Evolutionary conservation across 78 protist species (phyloP), one percentile per base, ranked within the genome.

Genomic region (Dictyostelium intermedium): DNA sequence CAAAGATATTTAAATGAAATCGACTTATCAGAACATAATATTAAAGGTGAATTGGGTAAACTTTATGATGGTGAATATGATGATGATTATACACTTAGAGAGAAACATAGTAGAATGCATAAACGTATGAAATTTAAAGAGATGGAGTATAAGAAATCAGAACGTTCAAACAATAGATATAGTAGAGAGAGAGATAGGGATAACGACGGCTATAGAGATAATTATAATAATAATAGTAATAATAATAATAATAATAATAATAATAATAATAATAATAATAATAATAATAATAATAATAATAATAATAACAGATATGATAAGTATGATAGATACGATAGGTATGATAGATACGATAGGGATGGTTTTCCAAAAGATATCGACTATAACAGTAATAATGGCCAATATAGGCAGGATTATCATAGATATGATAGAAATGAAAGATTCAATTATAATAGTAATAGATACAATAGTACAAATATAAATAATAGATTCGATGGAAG

Each of bases 401-500:
- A 77, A n/a, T 8, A 77, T 18, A 77, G 25, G 3, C 45, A 82
- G 6, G 47, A 32, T 61, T 25, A 47, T 43, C 61, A 45, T 30
- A 30, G 56, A 70, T 41, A 47, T 4, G 70, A 84, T 50, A 69
- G 41, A 13, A 47, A 47, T 30, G 66, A 72, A 47, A 69, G 82
- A 84, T 56, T 70, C 34, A 84, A 81, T 25, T 39, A 82, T 82
- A 47, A 56, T 20, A 34, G 70, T 32, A 34, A 53, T 47, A 35
- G 85, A 47, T 35, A 50, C n/a, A 20, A 39, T 20, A 32, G 73
- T 25, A 2, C 30, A 41, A 56, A 56, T 82, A 56, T 41, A 32
- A 82, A 56, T 23, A 70, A 72, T 72, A 84, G 82, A 84, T 72
- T 72, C 43, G 81, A 84, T 72, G 18, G 35, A 16, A 69, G 39